phyloP scores from a whole-genome alignment of 2,329 filamentous ascomycete genomes.

The Knufia petricola region DNA sequence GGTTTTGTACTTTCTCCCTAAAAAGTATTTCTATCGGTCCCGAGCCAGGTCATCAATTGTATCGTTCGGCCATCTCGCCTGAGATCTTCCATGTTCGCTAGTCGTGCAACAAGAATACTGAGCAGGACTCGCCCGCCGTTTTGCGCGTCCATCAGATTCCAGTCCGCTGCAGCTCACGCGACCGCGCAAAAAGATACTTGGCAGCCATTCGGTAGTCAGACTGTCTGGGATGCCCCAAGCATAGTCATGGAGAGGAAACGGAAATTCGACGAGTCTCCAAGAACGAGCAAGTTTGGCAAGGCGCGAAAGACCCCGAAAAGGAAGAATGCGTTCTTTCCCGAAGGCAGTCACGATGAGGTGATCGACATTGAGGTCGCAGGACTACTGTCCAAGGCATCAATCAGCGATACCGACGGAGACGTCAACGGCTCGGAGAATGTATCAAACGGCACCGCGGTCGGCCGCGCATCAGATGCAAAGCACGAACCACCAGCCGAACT shows the following conservation, averaged over 20 bases:
- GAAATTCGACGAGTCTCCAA: constrained; percentile 1
- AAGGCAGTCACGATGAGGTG: constrained; percentile 11
- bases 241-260: constrained; percentile 9
- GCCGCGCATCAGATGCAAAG: neutral
- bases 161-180: neutral
- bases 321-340: neutral
- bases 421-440: neutral
- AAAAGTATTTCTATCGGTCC: neutral
- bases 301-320: constrained; percentile 1
- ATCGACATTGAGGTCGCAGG: constrained; percentile 10
- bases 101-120: neutral
- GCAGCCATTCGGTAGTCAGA: neutral
- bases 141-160: neutral
- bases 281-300: neutral
- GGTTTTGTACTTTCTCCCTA: too few species aligned
- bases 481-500: neutral
- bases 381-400: neutral
- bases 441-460: neutral
- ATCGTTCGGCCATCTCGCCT: too few species aligned
- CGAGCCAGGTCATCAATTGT: neutral
- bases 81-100: constrained; percentile 3
- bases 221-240: neutral
- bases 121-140: neutral
- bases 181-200: neutral
- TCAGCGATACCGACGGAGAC: neutral